Evolutionary conservation across 768 basidiomycete genomes (phyloP), one percentile per base, ranked within the genome.

Genomic region (Russula sp.): DNA sequence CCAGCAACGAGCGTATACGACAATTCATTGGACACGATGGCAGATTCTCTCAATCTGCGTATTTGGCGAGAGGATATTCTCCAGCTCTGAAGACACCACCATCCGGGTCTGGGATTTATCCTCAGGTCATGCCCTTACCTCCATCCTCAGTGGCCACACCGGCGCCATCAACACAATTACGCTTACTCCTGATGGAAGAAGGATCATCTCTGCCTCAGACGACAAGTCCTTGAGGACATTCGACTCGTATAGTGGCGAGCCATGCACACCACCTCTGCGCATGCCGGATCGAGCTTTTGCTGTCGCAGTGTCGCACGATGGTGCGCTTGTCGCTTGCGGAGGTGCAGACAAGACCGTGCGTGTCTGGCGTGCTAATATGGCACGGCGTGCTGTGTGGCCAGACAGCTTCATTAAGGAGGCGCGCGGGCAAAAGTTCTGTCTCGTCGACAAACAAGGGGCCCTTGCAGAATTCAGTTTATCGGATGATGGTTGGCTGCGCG

Each of bases 141-240:
- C 41, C 14, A 53, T 59, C 20, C 70, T 81, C 25, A 75, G 75
- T 50, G 68, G 77, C 58, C 49, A 48, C 36, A 68, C 36, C n/a
- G 56, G 34, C 2, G 22, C 56, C 20, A 41, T 66, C 32, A 60
- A 43, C 48, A 18, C 42, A 18, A 41, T 51, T 42, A 29, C 51
- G 18, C 42, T 51, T 18, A 34, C 58, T 9, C 60, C 60, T 1
- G 52, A 52, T 32, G 57, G 61, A 16, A 35, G 7, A 10, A 11
- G 56, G 36, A 38, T 64, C 8, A 35, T 61, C 8, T 64, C 63
- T 1, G 63, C 34, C 18, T 61, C 63, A 7, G 60, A 63, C 36
- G 62, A 63, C n/a, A 47, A 20, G 7, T 41, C n/a, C 20, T 5
- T 63, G 29, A n/a, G 62, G 29, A 60, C 55, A 38, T 63, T 46